Base-by-base conservation (phyloP, 352 stramenopile genomes). In the Phytophthora boehmeriae region DNA sequence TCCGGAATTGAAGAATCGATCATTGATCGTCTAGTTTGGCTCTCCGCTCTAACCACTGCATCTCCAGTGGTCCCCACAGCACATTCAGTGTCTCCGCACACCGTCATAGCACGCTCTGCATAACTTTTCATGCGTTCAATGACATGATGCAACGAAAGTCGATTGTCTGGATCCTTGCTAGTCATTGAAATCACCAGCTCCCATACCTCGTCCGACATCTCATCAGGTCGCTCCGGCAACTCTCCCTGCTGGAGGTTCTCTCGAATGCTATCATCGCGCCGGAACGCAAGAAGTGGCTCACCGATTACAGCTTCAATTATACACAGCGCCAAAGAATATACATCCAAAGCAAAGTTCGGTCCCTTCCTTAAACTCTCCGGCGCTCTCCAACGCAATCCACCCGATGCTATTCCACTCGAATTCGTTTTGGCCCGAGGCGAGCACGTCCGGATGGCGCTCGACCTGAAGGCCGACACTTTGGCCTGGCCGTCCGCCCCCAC, bases 251-350 rank as follows among this genome's bases (percentile, higher is more conserved):
- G 27, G 8, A 34, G 19, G 42, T 48, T 17, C 35, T 42, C 35
- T 6, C 35, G 32, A 19, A 74, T 45, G 10, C 35, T 30, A 5
- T 50, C 39, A 23, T 74, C 66, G 14, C 54, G 38, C 17, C 57
- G 13, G n/a, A 50, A 52, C 4, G 47, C 56, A 20, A 47, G 75
- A 9, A 65, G 69, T 8, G 67, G 49, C 39, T 72, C 65, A 0
- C 51, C 34, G 2, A 55, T 63, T 13, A 54, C 39, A 9, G 69
- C 65, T 46, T 72, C 60, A 17, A 75, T 60, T n/a, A 78, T 60
- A 19, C 65, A 74, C 69, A 75, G 66, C 0, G 53, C 69, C 4
- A 78, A 51, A 0, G 69, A 73, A 47, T 70, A 78, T 23, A 72
- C 52, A 14, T 78, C 65, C 4, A 65, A 72, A 6, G 60, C 47